Conservation (phyloP, 441 rosid genomes). For the Lepidium campestre region DNA sequence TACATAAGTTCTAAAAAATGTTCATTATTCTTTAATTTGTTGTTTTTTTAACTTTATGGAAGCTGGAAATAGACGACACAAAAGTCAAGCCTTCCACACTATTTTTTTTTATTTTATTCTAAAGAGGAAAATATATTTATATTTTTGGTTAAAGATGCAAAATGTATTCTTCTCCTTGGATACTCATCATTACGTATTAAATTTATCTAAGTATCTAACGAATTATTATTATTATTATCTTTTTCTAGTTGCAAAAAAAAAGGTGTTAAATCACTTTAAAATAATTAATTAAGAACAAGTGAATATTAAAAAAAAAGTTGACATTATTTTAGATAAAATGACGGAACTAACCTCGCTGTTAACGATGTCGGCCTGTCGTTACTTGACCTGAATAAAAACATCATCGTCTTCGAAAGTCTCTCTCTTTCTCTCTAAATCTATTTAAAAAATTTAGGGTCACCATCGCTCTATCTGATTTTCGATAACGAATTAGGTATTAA, state of each 20-base stretch:
- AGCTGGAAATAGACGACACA: background rate
- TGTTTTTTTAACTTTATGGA: background rate
- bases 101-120: background rate
- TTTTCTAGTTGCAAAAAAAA: background rate
- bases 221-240: background rate
- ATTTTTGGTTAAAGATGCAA: background rate
- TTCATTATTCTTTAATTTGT: background rate
- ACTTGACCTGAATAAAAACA: background rate
- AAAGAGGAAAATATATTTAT: background rate
- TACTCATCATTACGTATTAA: background rate
- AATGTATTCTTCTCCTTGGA: background rate
- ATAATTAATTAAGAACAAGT: background rate
- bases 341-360: conserved; percentile 3
- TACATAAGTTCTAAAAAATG: background rate
- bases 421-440: background rate
- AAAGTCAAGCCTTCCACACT: background rate
- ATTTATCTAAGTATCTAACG: background rate
- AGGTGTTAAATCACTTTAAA: background rate
- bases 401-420: background rate
- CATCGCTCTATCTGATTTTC: conserved; percentile 8
- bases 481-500: background rate
- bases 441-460: background rate
- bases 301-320: background rate
- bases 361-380: background rate
- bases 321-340: background rate